A percentile compares a stretch with the other conserved stretches of the same genome.
These are phyloP conservation scores for Apiotrichum veenhuisii DNA, from an alignment of 1,284 basidiomycete species.

Conservation along the genomic window DNA sequence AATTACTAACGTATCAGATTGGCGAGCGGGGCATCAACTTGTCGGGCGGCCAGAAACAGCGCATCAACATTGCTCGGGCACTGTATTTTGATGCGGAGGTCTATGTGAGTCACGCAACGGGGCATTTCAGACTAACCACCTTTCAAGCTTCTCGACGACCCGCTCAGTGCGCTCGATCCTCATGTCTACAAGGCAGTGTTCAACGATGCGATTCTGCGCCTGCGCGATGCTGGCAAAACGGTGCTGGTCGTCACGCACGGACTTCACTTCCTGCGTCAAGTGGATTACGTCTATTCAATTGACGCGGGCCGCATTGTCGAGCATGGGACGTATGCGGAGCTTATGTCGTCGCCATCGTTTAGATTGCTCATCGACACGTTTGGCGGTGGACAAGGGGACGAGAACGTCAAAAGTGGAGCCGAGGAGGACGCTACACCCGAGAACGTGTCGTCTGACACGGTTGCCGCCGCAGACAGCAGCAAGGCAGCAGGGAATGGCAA, in stretches of 20 bases:
- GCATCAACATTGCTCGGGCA: slow-evolving; percentile 66
- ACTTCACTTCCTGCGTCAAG: slow-evolving; percentile 47
- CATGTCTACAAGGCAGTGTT: slow-evolving; percentile 85
- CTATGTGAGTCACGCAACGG: slow-evolving; percentile 44
- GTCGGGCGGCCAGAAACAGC: slow-evolving; percentile 45
- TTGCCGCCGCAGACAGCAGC: no score
- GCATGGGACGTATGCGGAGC: slow-evolving; percentile 61
- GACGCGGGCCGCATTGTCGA: slow-evolving; percentile 60
- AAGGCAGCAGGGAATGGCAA: no score
- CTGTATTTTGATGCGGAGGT: slow-evolving; percentile 82
- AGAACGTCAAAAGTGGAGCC: no score
- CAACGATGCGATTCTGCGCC: slow-evolving; percentile 70
- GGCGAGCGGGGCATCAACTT: slow-evolving; percentile 49
- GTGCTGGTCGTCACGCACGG: slow-evolving; percentile 62
- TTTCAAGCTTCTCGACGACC: slow-evolving; percentile 67
- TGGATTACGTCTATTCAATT: slow-evolving; percentile 48
- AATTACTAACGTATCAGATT: slow-evolving; percentile 60
- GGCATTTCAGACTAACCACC: neutral
- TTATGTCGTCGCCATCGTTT: slow-evolving; percentile 55
- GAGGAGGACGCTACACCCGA: slow-evolving; percentile 52
- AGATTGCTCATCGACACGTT: slow-evolving; percentile 62
- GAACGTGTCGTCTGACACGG: slow-evolving; percentile 33
- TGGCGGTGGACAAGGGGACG: no score
- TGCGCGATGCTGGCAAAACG: slow-evolving; percentile 60
- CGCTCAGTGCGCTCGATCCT: slow-evolving; percentile 72